Evolutionary conservation across 768 basidiomycete genomes (phyloP).

Genomic region (Termitomyces titanicus): DNA sequence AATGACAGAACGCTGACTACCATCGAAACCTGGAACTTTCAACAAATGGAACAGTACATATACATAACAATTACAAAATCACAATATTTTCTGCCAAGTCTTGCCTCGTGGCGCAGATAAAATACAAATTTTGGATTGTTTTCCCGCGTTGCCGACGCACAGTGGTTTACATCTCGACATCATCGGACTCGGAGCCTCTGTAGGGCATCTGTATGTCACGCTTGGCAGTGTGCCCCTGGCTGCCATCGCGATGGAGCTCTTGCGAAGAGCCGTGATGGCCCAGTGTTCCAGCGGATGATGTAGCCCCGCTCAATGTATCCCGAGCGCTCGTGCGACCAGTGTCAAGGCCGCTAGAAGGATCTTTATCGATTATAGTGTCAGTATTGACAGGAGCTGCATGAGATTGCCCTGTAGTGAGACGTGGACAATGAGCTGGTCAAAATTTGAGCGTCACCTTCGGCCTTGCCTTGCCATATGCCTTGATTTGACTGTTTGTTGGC

Average conservation of each 20-base stretch:
- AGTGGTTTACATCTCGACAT: neutral
- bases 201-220: neutral
- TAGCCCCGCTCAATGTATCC: neutral
- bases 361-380: neutral
- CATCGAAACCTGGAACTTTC: too few species aligned
- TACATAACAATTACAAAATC: neutral
- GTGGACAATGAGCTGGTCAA: too few species aligned
- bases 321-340: neutral
- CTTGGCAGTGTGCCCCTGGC: neutral
- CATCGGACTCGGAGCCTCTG: neutral
- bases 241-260: constrained; percentile 1
- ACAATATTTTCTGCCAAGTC: neutral
- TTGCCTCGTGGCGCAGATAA: neutral
- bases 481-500: neutral
- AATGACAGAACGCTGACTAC: too few species aligned
- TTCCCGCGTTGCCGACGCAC: too few species aligned
- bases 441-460: too few species aligned
- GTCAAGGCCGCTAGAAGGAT: neutral
- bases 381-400: neutral
- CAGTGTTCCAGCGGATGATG: neutral
- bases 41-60: too few species aligned
- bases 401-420: too few species aligned
- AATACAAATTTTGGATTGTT: neutral
- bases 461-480: neutral
- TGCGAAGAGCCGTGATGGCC: neutral